Evolutionary conservation across 2,329 filamentous ascomycete species (phyloP).

Genomic region (Ceratocystis destructans): DNA sequence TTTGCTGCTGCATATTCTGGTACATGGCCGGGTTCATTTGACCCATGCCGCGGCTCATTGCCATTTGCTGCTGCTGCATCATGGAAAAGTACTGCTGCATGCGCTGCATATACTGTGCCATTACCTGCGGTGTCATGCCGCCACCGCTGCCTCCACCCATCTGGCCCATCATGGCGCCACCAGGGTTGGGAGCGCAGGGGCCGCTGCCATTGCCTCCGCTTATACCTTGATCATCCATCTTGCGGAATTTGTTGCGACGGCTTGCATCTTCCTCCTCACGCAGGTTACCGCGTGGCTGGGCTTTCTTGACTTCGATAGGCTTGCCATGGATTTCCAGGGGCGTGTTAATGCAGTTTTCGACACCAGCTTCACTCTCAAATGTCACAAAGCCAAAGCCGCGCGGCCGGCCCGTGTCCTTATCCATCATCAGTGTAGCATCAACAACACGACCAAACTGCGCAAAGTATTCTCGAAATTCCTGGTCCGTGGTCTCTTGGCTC

Average conservation of each 20-base stretch:
- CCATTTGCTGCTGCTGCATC: constrained; percentile 73
- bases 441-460: constrained; percentile 91
- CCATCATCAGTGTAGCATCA: constrained; percentile 98
- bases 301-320: constrained; percentile 95
- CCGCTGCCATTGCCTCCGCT: not conserved
- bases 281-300: constrained; percentile 87
- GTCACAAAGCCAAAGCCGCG: constrained; percentile 96
- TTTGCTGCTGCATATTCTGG: constrained; percentile 61
- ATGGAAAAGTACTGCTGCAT: constrained; percentile 96
- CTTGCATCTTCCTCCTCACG: constrained; percentile 73
- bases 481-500: constrained; percentile 90
- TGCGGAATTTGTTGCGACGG: constrained; percentile 47
- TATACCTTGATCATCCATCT: constrained; percentile 33
- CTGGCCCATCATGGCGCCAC: constrained; percentile 72
- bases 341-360: constrained; percentile 74
- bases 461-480: constrained; percentile 94
- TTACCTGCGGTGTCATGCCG: constrained; percentile 87
- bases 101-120: constrained; percentile 95
- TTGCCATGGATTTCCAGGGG: constrained; percentile 90
- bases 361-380: constrained; percentile 88
- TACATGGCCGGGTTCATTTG: constrained; percentile 45
- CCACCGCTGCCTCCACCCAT: constrained; percentile 38
- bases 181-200: constrained; percentile 26
- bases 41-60: constrained; percentile 57
- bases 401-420: constrained; percentile 96